A percentile compares a stretch with the other conserved stretches of the same genome.
These are phyloP conservation scores for Corylus heterophylla DNA, from an alignment of 306 rosid genomes.

Conservation along the genomic window DNA sequence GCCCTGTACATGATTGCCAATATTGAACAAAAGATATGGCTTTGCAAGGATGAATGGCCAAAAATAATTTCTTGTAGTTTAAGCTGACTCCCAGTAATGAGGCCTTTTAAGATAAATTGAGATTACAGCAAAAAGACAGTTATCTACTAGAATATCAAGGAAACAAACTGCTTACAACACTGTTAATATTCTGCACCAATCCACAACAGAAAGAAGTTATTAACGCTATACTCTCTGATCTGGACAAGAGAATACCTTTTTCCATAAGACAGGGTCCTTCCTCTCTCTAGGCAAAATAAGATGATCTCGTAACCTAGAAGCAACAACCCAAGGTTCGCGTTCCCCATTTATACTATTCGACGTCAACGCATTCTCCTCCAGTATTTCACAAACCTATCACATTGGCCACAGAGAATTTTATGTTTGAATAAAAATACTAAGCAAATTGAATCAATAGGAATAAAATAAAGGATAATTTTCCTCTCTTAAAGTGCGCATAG, in stretches of 20 bases:
- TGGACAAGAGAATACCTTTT: constrained; percentile 50
- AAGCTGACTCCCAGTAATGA: too few species aligned
- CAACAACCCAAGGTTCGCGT: constrained; percentile 85
- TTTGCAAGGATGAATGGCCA: not conserved
- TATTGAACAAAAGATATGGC: not conserved
- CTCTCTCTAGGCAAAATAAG: constrained; percentile 90
- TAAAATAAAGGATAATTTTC: not conserved
- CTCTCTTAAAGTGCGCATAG: not conserved
- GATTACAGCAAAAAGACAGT: not conserved
- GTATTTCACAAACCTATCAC: constrained; percentile 78
- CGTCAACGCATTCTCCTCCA: constrained; percentile 79
- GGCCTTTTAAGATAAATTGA: too few species aligned
- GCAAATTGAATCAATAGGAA: not conserved
- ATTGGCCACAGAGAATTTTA: constrained; percentile 19
- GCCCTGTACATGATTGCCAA: not conserved
- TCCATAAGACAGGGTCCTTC: constrained; percentile 74
- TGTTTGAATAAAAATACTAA: not conserved
- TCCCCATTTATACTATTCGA: constrained; percentile 58
- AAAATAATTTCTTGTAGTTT: not conserved
- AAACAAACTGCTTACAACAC: not conserved
- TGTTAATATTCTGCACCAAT: not conserved
- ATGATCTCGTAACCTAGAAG: constrained; percentile 83
- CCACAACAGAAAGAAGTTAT: not conserved
- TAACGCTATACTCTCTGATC: constrained; percentile 20
- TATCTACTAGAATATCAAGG: not conserved